Evolutionary conservation across 805 yeast genomes (phyloP), one percentile per base, ranked within the genome.

Genomic region (Hanseniaspora occidentalis): DNA sequence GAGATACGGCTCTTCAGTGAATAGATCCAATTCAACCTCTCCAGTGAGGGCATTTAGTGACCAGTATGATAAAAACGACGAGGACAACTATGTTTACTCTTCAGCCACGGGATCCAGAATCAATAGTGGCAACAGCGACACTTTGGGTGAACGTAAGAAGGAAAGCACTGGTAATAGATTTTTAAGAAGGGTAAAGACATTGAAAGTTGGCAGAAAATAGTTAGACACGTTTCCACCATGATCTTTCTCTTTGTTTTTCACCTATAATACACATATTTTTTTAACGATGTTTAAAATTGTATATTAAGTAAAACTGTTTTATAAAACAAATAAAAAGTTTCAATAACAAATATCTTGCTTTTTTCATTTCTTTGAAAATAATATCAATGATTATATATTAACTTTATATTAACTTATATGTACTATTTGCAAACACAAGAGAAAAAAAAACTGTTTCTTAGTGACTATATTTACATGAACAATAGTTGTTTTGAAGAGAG

Each of bases 141-240:
- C n/a, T 22, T 6, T 13, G 4, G 31, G 24, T 3, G 33, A 36
- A n/a, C 18, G 26, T 19, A 41, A 48, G 46, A 55, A 57, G 46
- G 52, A 47, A 34, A 52, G 60, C 1, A 48, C 58, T 19, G 73
- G 75, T 5, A 73, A 69, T 41, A 78, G 84, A 4, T 67, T 88
- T 46, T 64, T 88, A 53, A 77, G 80, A 54, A 78, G 96, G 57
- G 96, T 88, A 35, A 84, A 82, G 62, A 84, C 94, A 65, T 71
- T 88, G 64, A 84, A 84, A 60, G 95, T 84, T 33, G 76, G 83
- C 7, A 61, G 70, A 51, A 64, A 53, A 53, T 34, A 49, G 17
- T 29, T 22, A 35, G 13, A 21, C 46, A 45, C n/a, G 48, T 56
- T 5, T 45, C 49, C 4, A 60, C 73, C 6, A 81, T 81, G 92